These are phyloP conservation scores for Ruellia speciosa DNA, from an alignment of 305 asterid species.

Conservation along the genomic window DNA sequence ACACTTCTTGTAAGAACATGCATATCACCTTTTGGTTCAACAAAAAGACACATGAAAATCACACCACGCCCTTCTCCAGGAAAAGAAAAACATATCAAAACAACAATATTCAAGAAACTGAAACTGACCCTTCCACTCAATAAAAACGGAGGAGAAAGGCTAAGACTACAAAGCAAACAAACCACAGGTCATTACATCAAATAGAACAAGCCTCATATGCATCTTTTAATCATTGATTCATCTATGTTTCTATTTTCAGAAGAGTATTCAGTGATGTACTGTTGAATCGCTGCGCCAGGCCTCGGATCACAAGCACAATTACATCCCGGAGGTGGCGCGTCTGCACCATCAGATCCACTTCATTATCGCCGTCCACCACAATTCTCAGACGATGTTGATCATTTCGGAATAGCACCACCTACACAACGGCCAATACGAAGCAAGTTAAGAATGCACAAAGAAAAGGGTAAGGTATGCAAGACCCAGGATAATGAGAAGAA, in stretches of 20 bases:
- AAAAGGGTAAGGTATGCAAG: background rate
- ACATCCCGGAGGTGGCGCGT: conserved; percentile 92
- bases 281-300: conserved; percentile 90
- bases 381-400: conserved; percentile 91
- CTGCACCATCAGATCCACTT: conserved; percentile 94
- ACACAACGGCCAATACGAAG: conserved; percentile 16
- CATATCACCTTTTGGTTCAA: too few relatives aligned
- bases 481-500: background rate
- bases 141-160: conserved; percentile 18
- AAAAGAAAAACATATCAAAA: too few relatives aligned
- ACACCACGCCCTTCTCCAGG: too few relatives aligned
- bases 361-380: conserved; percentile 89
- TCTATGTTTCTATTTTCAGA: conserved; percentile 67
- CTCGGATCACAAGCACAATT: conserved; percentile 83
- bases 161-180: conserved; percentile 3
- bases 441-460: background rate
- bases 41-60: too few relatives aligned
- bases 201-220: background rate
- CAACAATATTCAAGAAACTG: too few relatives aligned
- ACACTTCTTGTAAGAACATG: too few relatives aligned
- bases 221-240: background rate
- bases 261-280: conserved; percentile 95
- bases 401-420: conserved; percentile 90
- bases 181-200: conserved; percentile 12
- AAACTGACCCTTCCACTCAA: too few relatives aligned